These are phyloP conservation scores for Prototheca cutis DNA, from an alignment of 163 green algal species.

Conservation along the genomic window DNA sequence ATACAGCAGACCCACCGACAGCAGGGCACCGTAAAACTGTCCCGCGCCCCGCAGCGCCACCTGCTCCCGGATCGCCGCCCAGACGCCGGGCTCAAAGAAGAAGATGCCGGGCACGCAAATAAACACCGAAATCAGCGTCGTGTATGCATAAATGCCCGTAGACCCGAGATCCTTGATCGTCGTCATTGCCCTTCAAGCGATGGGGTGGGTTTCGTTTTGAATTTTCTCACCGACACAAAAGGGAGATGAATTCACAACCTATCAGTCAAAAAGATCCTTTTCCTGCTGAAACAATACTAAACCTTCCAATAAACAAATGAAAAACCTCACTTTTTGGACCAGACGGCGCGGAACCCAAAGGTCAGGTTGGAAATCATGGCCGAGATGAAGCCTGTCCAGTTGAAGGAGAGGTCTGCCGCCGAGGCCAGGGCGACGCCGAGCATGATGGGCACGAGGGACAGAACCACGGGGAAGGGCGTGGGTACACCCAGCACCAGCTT, in stretches of 20 bases:
- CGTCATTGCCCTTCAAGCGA: constrained; percentile 60
- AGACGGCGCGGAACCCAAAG: constrained; percentile 83
- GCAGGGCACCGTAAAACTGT: constrained; percentile 77
- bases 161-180: constrained; percentile 78
- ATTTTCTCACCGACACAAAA: no score
- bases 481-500: constrained; percentile 71
- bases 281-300: no score
- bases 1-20: constrained; percentile 91
- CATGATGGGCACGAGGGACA: constrained; percentile 92
- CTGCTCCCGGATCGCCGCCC: constrained; percentile 20
- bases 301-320: no score
- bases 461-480: constrained; percentile 72
- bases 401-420: constrained; percentile 93
- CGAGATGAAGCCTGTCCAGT: constrained; percentile 89
- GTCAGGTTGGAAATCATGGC: constrained; percentile 90
- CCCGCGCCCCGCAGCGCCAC: constrained; percentile 20
- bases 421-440: constrained; percentile 85
- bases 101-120: constrained; percentile 81
- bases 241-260: not conserved
- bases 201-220: not conserved
- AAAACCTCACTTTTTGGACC: constrained; percentile 83
- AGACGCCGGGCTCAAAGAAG: constrained; percentile 58
- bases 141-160: constrained; percentile 95
- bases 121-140: constrained; percentile 87
- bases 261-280: no score